These are phyloP conservation scores for Rhinocladiella similis DNA, from an alignment of 2,329 filamentous ascomycete species.

Conservation along the genomic window DNA sequence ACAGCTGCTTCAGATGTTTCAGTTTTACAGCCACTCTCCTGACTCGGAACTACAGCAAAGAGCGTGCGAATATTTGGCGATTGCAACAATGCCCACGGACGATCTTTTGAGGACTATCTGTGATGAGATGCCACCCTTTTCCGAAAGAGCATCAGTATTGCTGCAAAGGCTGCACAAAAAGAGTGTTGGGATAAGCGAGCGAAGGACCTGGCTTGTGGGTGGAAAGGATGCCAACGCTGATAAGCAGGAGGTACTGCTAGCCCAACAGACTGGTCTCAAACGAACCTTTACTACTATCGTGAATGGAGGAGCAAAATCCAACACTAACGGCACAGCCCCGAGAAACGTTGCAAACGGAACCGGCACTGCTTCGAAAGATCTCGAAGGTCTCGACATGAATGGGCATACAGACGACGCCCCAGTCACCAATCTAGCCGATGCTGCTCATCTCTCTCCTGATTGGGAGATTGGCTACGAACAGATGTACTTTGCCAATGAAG, in stretches of 20 bases:
- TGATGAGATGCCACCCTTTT: conserved; percentile 98
- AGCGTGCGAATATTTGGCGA: conserved; percentile 88
- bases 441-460: conserved; percentile 87
- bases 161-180: conserved; percentile 93
- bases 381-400: conserved; percentile 80
- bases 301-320: conserved; percentile 40
- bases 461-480: conserved; percentile 91
- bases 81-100: conserved; percentile 83
- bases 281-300: conserved; percentile 71
- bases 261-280: conserved; percentile 79
- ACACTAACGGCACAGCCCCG: conserved; percentile 39
- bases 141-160: conserved; percentile 87
- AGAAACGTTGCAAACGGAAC: conserved; percentile 33
- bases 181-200: conserved; percentile 87
- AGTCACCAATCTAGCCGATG: conserved; percentile 83
- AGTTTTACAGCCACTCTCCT: conserved; percentile 87
- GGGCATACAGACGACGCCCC: conserved; percentile 55
- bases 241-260: conserved; percentile 74
- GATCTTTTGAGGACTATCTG: conserved; percentile 90
- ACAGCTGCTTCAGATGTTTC: conserved; percentile 86
- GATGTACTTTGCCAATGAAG: conserved; percentile 76
- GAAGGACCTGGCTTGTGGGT: conserved; percentile 96
- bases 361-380: conserved; percentile 60
- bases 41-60: conserved; percentile 95
- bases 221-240: conserved; percentile 91